A percentile compares a stretch with the other conserved stretches of the same genome.
phyloP scores from a whole-genome alignment of 2,329 filamentous ascomycete species.

The Scytalidium lignicola region DNA sequence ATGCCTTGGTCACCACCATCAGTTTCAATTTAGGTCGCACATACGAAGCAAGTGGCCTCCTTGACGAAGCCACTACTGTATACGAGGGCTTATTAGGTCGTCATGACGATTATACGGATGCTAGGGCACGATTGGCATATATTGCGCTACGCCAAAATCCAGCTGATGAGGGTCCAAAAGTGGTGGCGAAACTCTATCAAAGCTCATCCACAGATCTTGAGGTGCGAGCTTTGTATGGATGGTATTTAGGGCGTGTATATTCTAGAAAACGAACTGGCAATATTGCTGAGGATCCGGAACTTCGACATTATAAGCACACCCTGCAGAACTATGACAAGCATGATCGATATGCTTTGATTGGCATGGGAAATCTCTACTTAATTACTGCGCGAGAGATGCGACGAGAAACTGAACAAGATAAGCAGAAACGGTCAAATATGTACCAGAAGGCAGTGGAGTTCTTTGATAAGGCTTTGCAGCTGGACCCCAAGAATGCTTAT shows the following conservation, averaged over 20 bases:
- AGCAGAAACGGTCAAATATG: conserved; percentile 79
- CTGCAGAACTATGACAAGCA: conserved; percentile 94
- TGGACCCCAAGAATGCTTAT: conserved; percentile 94
- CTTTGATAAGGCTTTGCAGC: conserved; percentile 91
- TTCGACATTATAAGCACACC: conserved; percentile 94
- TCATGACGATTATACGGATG: conserved; percentile 90
- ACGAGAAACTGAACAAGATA: conserved; percentile 81
- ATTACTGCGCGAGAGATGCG: conserved; percentile 90
- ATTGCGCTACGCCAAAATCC: conserved; percentile 79
- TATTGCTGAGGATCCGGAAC: conserved; percentile 82
- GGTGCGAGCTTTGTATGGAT: conserved; percentile 87
- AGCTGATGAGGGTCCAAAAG: conserved; percentile 79
- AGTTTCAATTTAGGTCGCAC: conserved; percentile 94
- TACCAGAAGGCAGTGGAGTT: conserved; percentile 96
- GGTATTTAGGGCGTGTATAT: conserved; percentile 79
- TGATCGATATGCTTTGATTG: conserved; percentile 91
- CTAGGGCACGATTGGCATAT: conserved; percentile 81
- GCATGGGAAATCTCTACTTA: conserved; percentile 89
- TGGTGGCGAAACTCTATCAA: conserved; percentile 79
- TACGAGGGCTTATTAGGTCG: conserved; percentile 82
- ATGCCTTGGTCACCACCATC: conserved; percentile 90
- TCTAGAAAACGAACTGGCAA: conserved; percentile 78
- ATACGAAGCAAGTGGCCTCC: conserved; percentile 78
- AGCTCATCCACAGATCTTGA: conserved; percentile 81
- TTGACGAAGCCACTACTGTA: conserved; percentile 78